A percentile compares a stretch with the other conserved stretches of the same genome.
These are phyloP conservation scores for Catharanthus roseus DNA, from an alignment of 257 asterid genomes.

Conservation along the genomic window DNA sequence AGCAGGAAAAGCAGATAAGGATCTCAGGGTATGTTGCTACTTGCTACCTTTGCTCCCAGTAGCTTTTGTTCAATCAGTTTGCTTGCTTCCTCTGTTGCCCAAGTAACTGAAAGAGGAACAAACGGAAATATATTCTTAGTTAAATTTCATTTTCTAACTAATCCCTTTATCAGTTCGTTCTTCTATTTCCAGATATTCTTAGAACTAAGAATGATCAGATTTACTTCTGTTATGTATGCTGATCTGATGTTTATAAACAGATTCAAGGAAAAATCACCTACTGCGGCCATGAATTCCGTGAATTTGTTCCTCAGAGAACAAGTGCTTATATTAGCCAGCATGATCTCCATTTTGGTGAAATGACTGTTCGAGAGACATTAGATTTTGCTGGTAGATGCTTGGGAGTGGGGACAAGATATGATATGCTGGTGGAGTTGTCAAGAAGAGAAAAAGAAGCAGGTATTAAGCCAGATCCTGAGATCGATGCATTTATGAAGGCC, in stretches of 20 bases:
- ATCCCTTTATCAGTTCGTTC: too few relatives aligned
- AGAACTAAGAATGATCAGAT: neutral
- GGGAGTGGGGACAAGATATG: slow-evolving; percentile 73
- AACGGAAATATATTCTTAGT: too few relatives aligned
- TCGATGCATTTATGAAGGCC: slow-evolving; percentile 74
- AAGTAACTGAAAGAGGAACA: neutral
- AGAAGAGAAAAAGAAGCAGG: slow-evolving; percentile 54
- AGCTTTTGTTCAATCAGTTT: neutral
- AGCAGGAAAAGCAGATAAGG: slow-evolving; percentile 34
- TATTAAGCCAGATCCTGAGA: slow-evolving; percentile 57
- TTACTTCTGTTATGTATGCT: neutral
- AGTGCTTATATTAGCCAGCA: slow-evolving; percentile 35
- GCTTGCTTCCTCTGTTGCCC: neutral
- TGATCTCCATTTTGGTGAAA: slow-evolving; percentile 80
- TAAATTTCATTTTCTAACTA: too few relatives aligned
- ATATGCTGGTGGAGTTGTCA: slow-evolving; percentile 54
- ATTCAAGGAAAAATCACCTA: slow-evolving; percentile 64
- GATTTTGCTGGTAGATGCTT: slow-evolving; percentile 24
- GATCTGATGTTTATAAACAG: slow-evolving; percentile 26
- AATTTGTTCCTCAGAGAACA: slow-evolving; percentile 71
- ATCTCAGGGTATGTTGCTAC: slow-evolving; percentile 22
- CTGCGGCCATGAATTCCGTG: slow-evolving; percentile 75
- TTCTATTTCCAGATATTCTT: too few relatives aligned
- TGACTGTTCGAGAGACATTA: slow-evolving; percentile 86
- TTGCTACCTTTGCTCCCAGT: neutral